Conservation (phyloP, 345 rosid genomes). For the Bruguiera gymnorhiza region DNA sequence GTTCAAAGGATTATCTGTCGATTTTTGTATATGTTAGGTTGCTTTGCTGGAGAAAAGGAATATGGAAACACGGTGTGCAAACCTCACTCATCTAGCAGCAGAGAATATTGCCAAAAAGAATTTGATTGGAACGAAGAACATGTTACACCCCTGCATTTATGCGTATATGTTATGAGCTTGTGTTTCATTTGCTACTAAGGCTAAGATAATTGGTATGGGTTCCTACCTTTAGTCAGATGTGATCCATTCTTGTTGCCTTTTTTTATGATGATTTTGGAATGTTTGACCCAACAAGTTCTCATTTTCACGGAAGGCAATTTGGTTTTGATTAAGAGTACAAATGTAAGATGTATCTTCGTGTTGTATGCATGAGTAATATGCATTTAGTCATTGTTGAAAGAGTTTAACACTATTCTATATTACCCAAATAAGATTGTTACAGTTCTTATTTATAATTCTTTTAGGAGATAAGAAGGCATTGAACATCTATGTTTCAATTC, state of each 20-base stretch:
- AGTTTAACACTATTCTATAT: no score
- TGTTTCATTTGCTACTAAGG: not conserved
- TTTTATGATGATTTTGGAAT: slow-evolving; percentile 16
- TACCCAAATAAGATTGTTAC: no score
- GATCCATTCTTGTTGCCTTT: not conserved
- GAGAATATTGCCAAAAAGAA: slow-evolving; percentile 45
- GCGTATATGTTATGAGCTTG: not conserved
- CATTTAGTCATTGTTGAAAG: no score
- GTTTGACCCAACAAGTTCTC: slow-evolving; percentile 54
- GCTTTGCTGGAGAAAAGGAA: slow-evolving; percentile 55
- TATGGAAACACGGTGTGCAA: slow-evolving; percentile 53
- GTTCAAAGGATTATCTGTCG: not conserved
- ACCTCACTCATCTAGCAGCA: slow-evolving; percentile 39
- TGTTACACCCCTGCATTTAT: slow-evolving; percentile 37
- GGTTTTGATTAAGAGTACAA: not conserved
- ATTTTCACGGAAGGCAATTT: slow-evolving; percentile 73
- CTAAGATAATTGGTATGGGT: not conserved
- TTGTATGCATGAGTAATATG: not conserved
- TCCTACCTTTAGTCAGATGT: not conserved
- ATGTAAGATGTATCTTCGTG: not conserved
- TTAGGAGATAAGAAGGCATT: no score
- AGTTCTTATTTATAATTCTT: no score
- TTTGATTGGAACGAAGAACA: slow-evolving; percentile 38
- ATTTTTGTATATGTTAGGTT: slow-evolving; percentile 39
- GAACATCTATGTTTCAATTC: not conserved